Conservation (phyloP, 2,329 filamentous ascomycete genomes). For the Fusarium tupiense region DNA sequence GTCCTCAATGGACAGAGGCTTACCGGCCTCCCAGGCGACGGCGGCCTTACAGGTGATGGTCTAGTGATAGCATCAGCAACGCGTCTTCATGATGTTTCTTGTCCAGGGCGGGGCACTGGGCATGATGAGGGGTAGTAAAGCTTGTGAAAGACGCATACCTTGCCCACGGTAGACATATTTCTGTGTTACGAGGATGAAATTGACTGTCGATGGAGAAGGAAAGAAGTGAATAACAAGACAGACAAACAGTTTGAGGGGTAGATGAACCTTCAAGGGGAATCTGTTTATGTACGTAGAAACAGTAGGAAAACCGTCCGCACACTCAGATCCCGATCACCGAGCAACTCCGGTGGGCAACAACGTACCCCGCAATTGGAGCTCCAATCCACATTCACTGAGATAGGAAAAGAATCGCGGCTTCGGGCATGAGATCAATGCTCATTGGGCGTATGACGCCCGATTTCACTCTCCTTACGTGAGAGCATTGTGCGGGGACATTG, state of each 20-base stretch:
- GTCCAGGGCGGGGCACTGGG: slow-evolving; percentile 37
- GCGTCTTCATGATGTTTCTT: slow-evolving; percentile 13
- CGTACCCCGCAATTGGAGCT: slow-evolving; percentile 44
- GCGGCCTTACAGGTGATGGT: slow-evolving; percentile 97
- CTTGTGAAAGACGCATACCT: slow-evolving; percentile 51
- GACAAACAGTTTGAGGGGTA: slow-evolving; percentile 20
- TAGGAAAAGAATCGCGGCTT: slow-evolving; percentile 39
- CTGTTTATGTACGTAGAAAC: slow-evolving; percentile 40
- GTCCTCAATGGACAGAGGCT: slow-evolving; percentile 89
- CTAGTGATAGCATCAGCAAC: slow-evolving; percentile 56
- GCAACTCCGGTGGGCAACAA: slow-evolving; percentile 36
- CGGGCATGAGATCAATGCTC: slow-evolving; percentile 7
- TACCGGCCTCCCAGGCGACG: slow-evolving; percentile 95
- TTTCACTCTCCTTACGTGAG: slow-evolving; percentile 22
- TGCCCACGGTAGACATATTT: slow-evolving; percentile 62
- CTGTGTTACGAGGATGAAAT: slow-evolving; percentile 21
- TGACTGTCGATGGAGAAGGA: slow-evolving; percentile 23
- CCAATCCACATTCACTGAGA: slow-evolving; percentile 39
- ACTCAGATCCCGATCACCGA: slow-evolving; percentile 45
- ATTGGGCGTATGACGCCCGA: slow-evolving; percentile 28
- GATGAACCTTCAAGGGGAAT: slow-evolving; percentile 28
- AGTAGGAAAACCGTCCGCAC: slow-evolving; percentile 27
- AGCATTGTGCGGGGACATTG: slow-evolving; percentile 21
- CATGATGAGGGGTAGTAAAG: slow-evolving; percentile 29
- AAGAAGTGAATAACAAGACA: slow-evolving; percentile 21